Base-by-base conservation (phyloP, 305 asterid genomes). In the Solanum hybrid region DNA sequence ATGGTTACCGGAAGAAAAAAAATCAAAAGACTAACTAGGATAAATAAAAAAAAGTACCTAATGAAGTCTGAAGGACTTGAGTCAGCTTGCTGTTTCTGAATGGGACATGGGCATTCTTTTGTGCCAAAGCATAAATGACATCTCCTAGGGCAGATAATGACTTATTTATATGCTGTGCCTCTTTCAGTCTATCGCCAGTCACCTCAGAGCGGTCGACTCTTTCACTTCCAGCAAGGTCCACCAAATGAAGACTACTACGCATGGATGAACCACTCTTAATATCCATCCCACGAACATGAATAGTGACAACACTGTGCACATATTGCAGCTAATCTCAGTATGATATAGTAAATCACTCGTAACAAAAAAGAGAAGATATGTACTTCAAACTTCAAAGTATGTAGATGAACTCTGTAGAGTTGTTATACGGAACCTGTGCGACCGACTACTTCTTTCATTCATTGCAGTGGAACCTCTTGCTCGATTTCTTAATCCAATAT, bases 81-180 rank as follows among this genome's bases (percentile, higher is more conserved):
- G 96, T 94, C 26, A 93, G 93, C 91, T 93, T 94, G 95, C 95
- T 94, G 76, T 94, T 94, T 93, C 96, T 89, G 90, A 91, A 93
- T 14, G 95, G 96, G 51, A 93, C 90, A 65, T 94, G 95, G 34
- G 93, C 10, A 88, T 87, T 94, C 80, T 94, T 94, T 91, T 93
- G 94, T 36, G 96, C 95, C 91, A 94, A 90, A 70, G 96, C 92
- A 81, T 87, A 89, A 81, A 91, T 90, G 84, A 93, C 93, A 91
- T 93, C 94, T 36, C 94, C 94, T 32, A 93, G 91, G 79, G 94
- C 93, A 29, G 94, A 89, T 70, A 93, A 82, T 14, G 93, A 93
- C 91, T 91, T 93, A 83, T 93, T 93, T 68, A 93, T 93, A 86
- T 92, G 94, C 27, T 93, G 93, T 7, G 94, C 93, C 89, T 93